These are phyloP conservation scores for Solanum neorickii DNA, from an alignment of 257 asterid species.

Conservation along the genomic window DNA sequence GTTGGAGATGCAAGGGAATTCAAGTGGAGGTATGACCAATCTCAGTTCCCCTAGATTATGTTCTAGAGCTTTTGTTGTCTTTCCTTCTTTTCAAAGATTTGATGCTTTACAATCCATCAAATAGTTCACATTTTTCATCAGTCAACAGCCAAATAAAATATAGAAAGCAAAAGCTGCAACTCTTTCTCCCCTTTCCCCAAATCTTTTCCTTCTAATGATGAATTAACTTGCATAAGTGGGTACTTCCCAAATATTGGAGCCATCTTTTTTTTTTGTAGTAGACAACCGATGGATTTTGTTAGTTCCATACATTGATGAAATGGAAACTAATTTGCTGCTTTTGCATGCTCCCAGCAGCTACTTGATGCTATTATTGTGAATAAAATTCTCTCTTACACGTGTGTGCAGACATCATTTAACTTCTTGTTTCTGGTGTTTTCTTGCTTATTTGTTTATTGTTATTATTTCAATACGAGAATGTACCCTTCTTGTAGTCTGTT, in stretches of 20 bases:
- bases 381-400: background rate
- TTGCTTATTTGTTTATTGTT: background rate
- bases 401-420: background rate
- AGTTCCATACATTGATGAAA: background rate
- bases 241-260: background rate
- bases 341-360: background rate
- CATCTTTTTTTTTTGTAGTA: background rate
- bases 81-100: background rate
- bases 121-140: background rate
- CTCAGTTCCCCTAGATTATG: background rate
- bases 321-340: background rate
- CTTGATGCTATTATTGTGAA: background rate
- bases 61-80: background rate
- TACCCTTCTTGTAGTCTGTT: background rate
- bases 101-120: background rate
- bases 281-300: background rate
- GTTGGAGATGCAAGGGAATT: constrained; percentile 94
- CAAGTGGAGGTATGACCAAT: constrained; percentile 69
- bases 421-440: background rate
- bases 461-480: background rate
- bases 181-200: background rate
- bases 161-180: background rate
- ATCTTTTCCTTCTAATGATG: background rate
- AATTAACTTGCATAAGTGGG: background rate
- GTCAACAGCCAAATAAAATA: background rate